phyloP scores from a whole-genome alignment of 75 land plant genomes.

The Gnetum montanum region DNA sequence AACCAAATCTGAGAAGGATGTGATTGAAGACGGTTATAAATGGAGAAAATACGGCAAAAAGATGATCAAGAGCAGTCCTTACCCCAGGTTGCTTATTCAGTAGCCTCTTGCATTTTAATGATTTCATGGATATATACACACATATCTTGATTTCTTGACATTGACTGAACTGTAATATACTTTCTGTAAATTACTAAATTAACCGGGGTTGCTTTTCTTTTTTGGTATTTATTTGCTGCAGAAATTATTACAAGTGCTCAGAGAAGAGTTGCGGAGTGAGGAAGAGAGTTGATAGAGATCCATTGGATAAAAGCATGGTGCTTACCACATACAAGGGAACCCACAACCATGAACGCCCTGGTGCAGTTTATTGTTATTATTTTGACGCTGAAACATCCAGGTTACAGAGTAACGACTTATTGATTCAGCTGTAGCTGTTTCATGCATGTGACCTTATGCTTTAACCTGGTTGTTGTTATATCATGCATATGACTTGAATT shows the following conservation, averaged over 20 bases:
- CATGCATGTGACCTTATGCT: too few relatives aligned
- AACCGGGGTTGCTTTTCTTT: neutral
- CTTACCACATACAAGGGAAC: slow-evolving; percentile 61
- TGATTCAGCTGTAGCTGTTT: too few relatives aligned
- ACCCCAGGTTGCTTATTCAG: neutral
- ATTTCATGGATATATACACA: neutral
- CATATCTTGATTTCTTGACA: neutral
- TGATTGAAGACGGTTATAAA: neutral
- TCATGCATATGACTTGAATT: too few relatives aligned
- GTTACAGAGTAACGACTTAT: too few relatives aligned
- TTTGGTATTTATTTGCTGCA: slow-evolving; percentile 6
- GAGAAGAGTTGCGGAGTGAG: slow-evolving; percentile 39
- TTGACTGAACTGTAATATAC: neutral
- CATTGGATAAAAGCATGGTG: slow-evolving; percentile 40
- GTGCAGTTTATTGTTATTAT: slow-evolving; percentile 10
- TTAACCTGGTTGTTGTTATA: too few relatives aligned
- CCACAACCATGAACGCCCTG: slow-evolving; percentile 46
- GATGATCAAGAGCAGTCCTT: neutral
- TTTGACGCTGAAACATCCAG: too few relatives aligned
- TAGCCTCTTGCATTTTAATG: neutral
- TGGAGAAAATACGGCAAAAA: neutral
- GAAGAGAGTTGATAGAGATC: slow-evolving; percentile 63
- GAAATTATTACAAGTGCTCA: slow-evolving; percentile 59
- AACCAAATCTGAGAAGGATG: neutral
- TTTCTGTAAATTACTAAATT: neutral